Evolutionary conservation across 805 yeast genomes (phyloP).

Genomic region (Yamadazyma insecticola): DNA sequence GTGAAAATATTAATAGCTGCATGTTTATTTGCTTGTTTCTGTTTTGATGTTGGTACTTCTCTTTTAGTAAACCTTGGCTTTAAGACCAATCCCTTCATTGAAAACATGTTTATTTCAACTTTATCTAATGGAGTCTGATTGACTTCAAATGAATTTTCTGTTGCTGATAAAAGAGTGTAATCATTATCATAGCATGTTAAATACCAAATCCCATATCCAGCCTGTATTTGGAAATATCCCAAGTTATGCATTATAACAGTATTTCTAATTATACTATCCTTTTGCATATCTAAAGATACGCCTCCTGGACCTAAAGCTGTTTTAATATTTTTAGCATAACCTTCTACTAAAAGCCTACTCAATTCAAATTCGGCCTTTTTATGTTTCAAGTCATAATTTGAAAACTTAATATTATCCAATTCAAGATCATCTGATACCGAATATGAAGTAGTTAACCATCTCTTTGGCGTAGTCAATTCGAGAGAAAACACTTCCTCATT

Average conservation of each 20-base stretch:
- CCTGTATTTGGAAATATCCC: constrained; percentile 80
- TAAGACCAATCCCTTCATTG: constrained; percentile 43
- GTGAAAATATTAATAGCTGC: constrained; percentile 78
- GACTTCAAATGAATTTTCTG: constrained; percentile 35
- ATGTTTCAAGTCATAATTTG: not conserved
- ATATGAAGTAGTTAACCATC: constrained; percentile 63
- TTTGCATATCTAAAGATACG: constrained; percentile 39
- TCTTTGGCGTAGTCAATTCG: constrained; percentile 55
- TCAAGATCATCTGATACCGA: constrained; percentile 42
- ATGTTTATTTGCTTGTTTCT: constrained; percentile 12
- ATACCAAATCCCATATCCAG: constrained; percentile 67
- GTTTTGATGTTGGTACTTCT: not conserved
- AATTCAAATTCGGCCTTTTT: constrained; percentile 38
- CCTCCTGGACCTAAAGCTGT: constrained; percentile 45
- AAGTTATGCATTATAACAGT: constrained; percentile 73
- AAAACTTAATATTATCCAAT: constrained; percentile 51
- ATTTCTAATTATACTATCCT: constrained; percentile 30
- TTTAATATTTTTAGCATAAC: constrained; percentile 50
- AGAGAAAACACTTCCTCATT: constrained; percentile 35
- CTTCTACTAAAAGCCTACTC: constrained; percentile 61
- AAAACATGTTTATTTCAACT: constrained; percentile 30
- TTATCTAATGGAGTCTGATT: constrained; percentile 19
- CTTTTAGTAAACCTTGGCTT: constrained; percentile 36
- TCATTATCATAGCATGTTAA: constrained; percentile 29
- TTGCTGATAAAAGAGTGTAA: constrained; percentile 33